phyloP scores from a whole-genome alignment of 257 asterid species.

The Penstemon eatonii region DNA sequence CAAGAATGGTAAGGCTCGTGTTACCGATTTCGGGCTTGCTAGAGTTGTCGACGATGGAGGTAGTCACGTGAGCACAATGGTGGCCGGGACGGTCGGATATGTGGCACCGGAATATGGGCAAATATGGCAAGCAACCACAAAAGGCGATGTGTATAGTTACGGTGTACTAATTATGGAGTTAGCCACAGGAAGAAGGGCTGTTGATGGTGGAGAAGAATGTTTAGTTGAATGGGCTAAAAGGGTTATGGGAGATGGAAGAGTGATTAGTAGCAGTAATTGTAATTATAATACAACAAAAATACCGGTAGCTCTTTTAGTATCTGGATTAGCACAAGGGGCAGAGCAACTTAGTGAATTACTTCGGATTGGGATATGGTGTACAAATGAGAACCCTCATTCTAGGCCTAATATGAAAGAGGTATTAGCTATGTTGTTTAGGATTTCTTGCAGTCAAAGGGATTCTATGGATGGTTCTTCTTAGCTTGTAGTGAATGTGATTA shows the following conservation, averaged over 20 bases:
- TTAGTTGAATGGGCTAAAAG: constrained; percentile 87
- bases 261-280: constrained; percentile 29
- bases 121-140: constrained; percentile 90
- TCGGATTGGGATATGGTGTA: constrained; percentile 73
- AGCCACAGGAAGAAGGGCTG: constrained; percentile 85
- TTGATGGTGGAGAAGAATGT: constrained; percentile 93
- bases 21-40: constrained; percentile 92
- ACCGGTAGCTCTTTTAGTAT: constrained; percentile 61
- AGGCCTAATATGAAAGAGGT: constrained; percentile 96
- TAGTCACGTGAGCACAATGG: constrained; percentile 91
- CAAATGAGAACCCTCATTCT: constrained; percentile 60
- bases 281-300: constrained; percentile 22
- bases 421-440: constrained; percentile 63
- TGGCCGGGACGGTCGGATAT: constrained; percentile 92
- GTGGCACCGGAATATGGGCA: constrained; percentile 98
- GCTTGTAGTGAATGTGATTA: too few relatives aligned
- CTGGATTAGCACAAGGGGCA: constrained; percentile 73
- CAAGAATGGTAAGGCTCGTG: constrained; percentile 67
- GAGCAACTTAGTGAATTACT: constrained; percentile 74
- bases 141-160: constrained; percentile 90
- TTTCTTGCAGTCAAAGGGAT: constrained; percentile 43
- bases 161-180: constrained; percentile 93
- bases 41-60: constrained; percentile 69
- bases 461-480: constrained; percentile 29
- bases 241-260: constrained; percentile 61